Evolutionary conservation across 208 protist species (phyloP), one percentile per base, ranked within the genome.

Genomic region (Acanthamoeba lenticulata): DNA sequence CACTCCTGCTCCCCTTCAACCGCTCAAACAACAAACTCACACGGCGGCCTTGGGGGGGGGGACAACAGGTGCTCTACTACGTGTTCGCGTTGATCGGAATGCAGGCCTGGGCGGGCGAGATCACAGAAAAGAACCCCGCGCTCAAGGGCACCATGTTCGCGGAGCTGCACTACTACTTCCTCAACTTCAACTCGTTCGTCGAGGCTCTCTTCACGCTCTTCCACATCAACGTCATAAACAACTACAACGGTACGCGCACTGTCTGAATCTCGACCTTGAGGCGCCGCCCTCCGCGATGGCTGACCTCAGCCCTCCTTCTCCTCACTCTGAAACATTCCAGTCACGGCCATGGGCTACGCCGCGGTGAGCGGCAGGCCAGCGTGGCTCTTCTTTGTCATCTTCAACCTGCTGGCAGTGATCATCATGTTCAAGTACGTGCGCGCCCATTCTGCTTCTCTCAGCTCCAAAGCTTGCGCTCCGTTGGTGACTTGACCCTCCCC

Each of bases 111-210:
- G 79, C 79, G 9, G 79, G 79, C 0, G 52, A 88, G 36, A 88
- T 88, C n/a, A 62, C 42, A 0, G 32, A 88, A 29, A 38, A 60
- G 11, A 88, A 17, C 24, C 21, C 32, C 5, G 47, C 42, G 7
- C 79, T 88, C 47, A 60, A 88, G 47, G 79, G 79, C 24, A 88
- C 79, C 24, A 60, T 27, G 9, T 88, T 88, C n/a, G 79, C 79
- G 15, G 38, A 88, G 0, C 1, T 49, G 47, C 38, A 29, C 4
- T 88, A 60, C 47, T 88, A 57, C 47, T n/a, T 49, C 17, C 42
- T 49, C 79, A 62, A 49, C 47, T 88, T 88, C 47, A 49, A 88
- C 47, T 62, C 79, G 5, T 88, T 88, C 79, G 24, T 34, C n/a
- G 47, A 49, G 42, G 42, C 79, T 15, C 79, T 88, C 17, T 38